Evolutionary conservation across 768 basidiomycete species (phyloP), one percentile per base, ranked within the genome.

Genomic region (Trametes cubensis): DNA sequence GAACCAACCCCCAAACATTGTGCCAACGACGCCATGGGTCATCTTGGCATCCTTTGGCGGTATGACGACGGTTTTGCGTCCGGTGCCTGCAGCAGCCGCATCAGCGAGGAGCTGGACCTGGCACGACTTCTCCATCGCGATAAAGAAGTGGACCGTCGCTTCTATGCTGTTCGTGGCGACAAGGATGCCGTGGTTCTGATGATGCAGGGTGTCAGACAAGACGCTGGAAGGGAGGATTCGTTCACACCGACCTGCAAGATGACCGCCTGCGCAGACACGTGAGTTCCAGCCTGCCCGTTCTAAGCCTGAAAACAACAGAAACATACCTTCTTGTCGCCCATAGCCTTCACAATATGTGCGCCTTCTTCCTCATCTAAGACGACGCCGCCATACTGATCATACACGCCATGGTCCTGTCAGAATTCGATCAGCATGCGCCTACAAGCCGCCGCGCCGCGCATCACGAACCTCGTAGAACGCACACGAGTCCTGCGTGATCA

Each of bases 401-500:
- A 75, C 25, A 77, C 55, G 3, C 58, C 65, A 46, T 71, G 70
- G 60, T 74, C 73, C 73, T 74, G 42, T 10, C 45, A 13, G 21
- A 15, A n/a, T 1, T 17, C 13, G 26, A 46, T 18, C 8, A 25
- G 21, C 20, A 4, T 46, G 13, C 21, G 45, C 6, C 21, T 8
- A 20, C 21, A 42, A 8, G 10, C 4, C 49, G 4, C 21, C 21
- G 15, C 3, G 11, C 6, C 34, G 34, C 34, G 11, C 34, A 34
- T 34, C 34, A 34, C 65, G 23, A 30, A 71, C 72, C 41, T 75
- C 42, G 56, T 73, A 73, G 68, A 77, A 77, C 11, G 69, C 70
- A 51, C 74, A 76, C 21, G 56, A 62, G 54, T 77, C 76, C 60
- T 76, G 76, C 5, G 75, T 75, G 42, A 75, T 69, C 58, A 72